Percentiles rank a stretch among this genome's conserved stretches.
phyloP scores from a whole-genome alignment of 2,329 filamentous ascomycete genomes.

The Colletotrichum kahawae region DNA sequence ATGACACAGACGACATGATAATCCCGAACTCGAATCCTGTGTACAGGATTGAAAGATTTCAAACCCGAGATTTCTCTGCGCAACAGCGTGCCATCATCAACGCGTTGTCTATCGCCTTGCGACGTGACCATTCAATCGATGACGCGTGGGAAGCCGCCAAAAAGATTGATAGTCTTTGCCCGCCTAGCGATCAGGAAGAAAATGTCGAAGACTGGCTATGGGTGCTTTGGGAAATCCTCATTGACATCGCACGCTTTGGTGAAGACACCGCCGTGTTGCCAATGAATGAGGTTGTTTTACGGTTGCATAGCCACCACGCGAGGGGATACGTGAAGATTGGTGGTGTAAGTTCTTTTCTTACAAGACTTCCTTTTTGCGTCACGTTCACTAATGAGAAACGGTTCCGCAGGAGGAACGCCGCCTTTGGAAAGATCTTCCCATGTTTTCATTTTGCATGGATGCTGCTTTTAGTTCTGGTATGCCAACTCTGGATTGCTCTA shows the following conservation, averaged over 20 bases:
- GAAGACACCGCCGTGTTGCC: too few relatives aligned
- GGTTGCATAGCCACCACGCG: too few relatives aligned
- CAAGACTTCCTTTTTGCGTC: neutral
- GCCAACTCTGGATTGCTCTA: too few relatives aligned
- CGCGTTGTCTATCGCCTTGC: neutral
- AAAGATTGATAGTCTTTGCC: neutral
- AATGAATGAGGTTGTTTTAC: too few relatives aligned
- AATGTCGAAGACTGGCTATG: neutral
- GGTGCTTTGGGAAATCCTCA: neutral
- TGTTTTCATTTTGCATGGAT: neutral
- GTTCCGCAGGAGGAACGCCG: neutral
- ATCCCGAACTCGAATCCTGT: too few relatives aligned
- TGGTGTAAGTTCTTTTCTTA: neutral
- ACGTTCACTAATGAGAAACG: neutral
- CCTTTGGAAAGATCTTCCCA: neutral
- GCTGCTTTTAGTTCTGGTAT: neutral
- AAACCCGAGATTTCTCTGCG: neutral
- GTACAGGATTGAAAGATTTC: neutral
- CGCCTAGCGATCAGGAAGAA: neutral
- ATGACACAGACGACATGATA: too few relatives aligned
- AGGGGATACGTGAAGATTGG: neutral
- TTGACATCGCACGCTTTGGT: neutral
- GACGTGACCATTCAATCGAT: too few relatives aligned
- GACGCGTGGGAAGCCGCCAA: neutral
- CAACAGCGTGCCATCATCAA: neutral